Evolutionary conservation across 2,329 filamentous ascomycete species (phyloP), one percentile per base, ranked within the genome.

Genomic region (Penicillium sp.): DNA sequence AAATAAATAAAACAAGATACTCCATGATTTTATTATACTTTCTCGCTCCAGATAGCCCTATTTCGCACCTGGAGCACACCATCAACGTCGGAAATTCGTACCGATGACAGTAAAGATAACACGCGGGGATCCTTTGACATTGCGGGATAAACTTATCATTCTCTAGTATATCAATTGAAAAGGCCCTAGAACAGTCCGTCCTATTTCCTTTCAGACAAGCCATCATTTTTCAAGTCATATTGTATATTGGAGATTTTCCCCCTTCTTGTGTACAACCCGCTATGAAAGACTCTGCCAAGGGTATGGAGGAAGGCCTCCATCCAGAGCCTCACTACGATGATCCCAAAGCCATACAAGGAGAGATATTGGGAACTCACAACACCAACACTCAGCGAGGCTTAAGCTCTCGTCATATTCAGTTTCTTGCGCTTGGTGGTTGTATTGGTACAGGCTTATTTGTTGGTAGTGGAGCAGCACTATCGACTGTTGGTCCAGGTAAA

Each of bases 361-460:
- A 61, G 34, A 40, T 60, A 5, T 39, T 45, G 14, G 46, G 40
- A 5, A 4, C 29, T 11, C 38, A 27, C 7, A 41, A 45, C n/a
- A 40, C 32, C 10, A 31, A 56, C 3, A 64, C 63, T 8, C 53
- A 65, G 4, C 60, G 66, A 21, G 58, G 64, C 9, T 51, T 70
- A 45, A 66, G 63, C 53, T 60, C 63, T 6, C 65, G 67, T 1
- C 66, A 70, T 59, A 56, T 68, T 45, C 67, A 70, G 52, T 64
- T 70, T 36, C 54, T 69, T 9, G 66, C 67, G 13, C 48, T 70
- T 5, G 60, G 58, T 50, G 58, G 60, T 51, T 61, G 61, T 27
- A 80, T 82, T 50, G 80, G 80, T 40, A 82, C 80, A 29, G 81
- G 81, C 66, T 71, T 83, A 4, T 83, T 82, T 64, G 76, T 83